These are phyloP conservation scores for Knufia fluminis DNA, from an alignment of 2,329 filamentous ascomycete species.

Conservation along the genomic window DNA sequence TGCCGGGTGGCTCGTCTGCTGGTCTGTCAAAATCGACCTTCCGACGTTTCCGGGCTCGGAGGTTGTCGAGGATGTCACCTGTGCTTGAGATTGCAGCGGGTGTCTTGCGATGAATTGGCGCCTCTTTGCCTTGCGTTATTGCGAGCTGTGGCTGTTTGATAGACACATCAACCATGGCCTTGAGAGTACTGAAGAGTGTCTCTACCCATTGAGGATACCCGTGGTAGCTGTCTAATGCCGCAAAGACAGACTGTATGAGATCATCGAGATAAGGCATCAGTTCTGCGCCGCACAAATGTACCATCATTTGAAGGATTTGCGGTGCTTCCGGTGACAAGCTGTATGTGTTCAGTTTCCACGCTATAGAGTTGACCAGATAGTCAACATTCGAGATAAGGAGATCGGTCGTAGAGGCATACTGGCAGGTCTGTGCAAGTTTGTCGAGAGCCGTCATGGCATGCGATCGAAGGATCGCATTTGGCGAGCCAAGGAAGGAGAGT, in stretches of 20 bases:
- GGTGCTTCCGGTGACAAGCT: constrained; percentile 87
- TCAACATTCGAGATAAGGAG: constrained; percentile 87
- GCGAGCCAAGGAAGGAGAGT: constrained; percentile 75
- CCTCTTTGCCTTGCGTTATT: constrained; percentile 29
- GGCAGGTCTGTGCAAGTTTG: constrained; percentile 63
- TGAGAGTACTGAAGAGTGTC: constrained; percentile 70
- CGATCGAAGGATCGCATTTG: constrained; percentile 56
- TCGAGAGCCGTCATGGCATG: constrained; percentile 82
- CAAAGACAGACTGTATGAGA: constrained; percentile 81
- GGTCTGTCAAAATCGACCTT: constrained; percentile 21
- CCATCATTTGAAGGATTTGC: constrained; percentile 89
- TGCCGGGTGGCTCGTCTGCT: constrained; percentile 16
- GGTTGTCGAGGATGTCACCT: constrained; percentile 27
- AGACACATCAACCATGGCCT: constrained; percentile 74
- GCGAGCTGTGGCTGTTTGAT: constrained; percentile 48
- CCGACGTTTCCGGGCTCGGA: constrained; percentile 29
- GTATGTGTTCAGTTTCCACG: constrained; percentile 78
- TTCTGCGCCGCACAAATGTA: constrained; percentile 69
- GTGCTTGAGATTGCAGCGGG: constrained; percentile 26
- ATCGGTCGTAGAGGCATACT: constrained; percentile 63
- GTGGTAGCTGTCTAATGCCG: constrained; percentile 87
- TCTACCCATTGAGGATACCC: constrained; percentile 83
- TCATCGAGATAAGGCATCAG: constrained; percentile 87
- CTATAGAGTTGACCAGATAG: constrained; percentile 91
- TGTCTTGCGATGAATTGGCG: constrained; percentile 25